phyloP scores from a whole-genome alignment of 768 basidiomycete genomes.

The Boletales sp. region DNA sequence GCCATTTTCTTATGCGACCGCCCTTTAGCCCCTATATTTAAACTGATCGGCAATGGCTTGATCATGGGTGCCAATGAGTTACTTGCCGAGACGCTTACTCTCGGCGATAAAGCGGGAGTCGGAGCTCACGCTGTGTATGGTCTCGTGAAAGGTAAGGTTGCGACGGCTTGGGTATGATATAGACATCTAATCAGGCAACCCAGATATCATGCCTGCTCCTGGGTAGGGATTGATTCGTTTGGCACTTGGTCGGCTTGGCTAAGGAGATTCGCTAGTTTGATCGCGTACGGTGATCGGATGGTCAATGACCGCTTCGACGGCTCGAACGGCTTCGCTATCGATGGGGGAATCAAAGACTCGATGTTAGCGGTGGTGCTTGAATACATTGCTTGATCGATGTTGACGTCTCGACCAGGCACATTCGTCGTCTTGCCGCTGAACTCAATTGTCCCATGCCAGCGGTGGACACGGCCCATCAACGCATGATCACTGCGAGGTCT shows the following conservation, averaged over 20 bases:
- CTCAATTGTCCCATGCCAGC: conserved; percentile 68
- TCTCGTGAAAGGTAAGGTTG: conserved; percentile 52
- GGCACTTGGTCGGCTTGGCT: background rate
- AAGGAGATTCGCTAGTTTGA: conserved; percentile 36
- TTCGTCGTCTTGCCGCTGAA: conserved; percentile 65
- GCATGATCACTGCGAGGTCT: conserved; percentile 76
- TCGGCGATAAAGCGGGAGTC: conserved; percentile 82
- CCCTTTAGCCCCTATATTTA: conserved; percentile 58
- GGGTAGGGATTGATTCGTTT: conserved; percentile 32
- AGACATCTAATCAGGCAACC: conserved; percentile 14
- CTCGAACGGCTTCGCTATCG: conserved; percentile 69
- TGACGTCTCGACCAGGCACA: conserved; percentile 42
- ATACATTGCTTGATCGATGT: conserved; percentile 1
- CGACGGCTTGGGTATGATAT: background rate
- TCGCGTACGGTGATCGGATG: conserved; percentile 66
- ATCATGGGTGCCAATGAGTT: conserved; percentile 77
- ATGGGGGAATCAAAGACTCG: conserved; percentile 88
- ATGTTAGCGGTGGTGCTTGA: conserved; percentile 34
- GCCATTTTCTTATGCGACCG: background rate
- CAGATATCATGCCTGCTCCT: conserved; percentile 70
- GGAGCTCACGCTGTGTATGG: conserved; percentile 54
- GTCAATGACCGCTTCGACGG: conserved; percentile 73
- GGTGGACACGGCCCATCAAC: conserved; percentile 70
- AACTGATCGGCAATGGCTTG: conserved; percentile 78
- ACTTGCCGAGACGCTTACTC: conserved; percentile 78